Base-by-base conservation (phyloP, 2,329 filamentous ascomycete species). In the Colletotrichum lini region DNA sequence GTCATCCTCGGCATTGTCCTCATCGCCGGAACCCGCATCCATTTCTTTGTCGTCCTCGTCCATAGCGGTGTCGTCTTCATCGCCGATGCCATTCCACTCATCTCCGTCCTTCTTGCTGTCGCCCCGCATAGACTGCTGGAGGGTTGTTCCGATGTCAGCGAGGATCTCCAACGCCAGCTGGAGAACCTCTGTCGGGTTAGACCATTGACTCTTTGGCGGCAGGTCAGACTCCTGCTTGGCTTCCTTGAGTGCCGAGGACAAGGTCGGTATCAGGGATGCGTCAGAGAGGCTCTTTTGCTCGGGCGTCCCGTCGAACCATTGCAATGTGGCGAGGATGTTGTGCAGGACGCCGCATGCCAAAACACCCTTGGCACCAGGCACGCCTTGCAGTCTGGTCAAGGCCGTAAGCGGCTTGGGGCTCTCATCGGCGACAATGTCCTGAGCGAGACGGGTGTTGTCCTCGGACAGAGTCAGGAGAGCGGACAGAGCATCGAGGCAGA, bases 281-380 rank as follows among this genome's bases (percentile, higher is more conserved):
- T 90, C 88, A 2, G 84, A 87, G 12, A 84, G 83, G 16, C 83
- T 84, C 53, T 84, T 83, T 65, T 82, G 82, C 2, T 85, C 85
- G 2, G 84, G 85, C 53, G 82, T 86, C 70, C 84, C 80, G 65
- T 89, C 87, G 42, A 85, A 84, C 86, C 86, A 89, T 67, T 85
- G 80, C 74, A 88, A 83, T 3, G 84, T 81, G 8, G 85, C 79
- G 76, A 90, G 91, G 45, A 92, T 79, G 73, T 91, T 91, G 78
- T 92, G 90, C 15, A 92, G 83, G 26, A 91, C 83, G 16, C 88
- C 88, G 61, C 89, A 92, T 9, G 89, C 85, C 10, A 91, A 80
- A 44, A 91, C 85, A 1, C 86, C 86, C 67, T 84, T 85, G 21
- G 85, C 80, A 40, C 82, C 86, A 44, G 81, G 81, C n/a, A 82